A percentile compares a stretch with the other conserved stretches of the same genome.
Conservation (phyloP, 768 basidiomycete genomes). For the Tricholoma hemisulphureum region DNA sequence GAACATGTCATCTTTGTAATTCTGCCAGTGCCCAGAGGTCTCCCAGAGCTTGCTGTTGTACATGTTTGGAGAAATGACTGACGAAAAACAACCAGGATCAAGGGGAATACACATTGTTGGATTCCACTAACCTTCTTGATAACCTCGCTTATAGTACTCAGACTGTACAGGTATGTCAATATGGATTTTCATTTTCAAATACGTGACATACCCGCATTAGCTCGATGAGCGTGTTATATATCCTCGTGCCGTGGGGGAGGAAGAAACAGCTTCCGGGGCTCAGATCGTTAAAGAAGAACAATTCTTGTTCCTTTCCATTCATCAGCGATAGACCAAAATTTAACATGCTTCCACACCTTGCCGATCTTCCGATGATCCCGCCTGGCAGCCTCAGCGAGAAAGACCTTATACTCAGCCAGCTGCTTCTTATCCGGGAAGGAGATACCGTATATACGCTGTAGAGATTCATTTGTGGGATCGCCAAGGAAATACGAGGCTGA, state of each 20-base stretch:
- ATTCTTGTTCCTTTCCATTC: conserved; percentile 77
- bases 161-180: conserved; percentile 39
- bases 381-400: conserved; percentile 96
- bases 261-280: conserved; percentile 97
- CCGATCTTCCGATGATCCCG: conserved; percentile 97
- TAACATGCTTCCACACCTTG: conserved; percentile 44
- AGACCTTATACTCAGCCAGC: conserved; percentile 89
- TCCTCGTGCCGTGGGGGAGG: conserved; percentile 93
- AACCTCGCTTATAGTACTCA: conserved; percentile 94
- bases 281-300: conserved; percentile 98
- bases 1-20: conserved; percentile 99
- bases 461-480: conserved; percentile 86
- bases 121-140: conserved; percentile 72
- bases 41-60: conserved; percentile 97
- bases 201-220: conserved; percentile 73
- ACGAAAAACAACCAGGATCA: background rate
- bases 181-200: background rate
- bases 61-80: conserved; percentile 98
- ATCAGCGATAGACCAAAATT: background rate
- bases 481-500: conserved; percentile 98
- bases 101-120: background rate
- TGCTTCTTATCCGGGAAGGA: conserved; percentile 99
- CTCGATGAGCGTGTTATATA: conserved; percentile 92
- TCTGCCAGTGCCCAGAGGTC: conserved; percentile 96
- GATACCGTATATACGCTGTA: conserved; percentile 97